A percentile compares a stretch with the other conserved stretches of the same genome.
These are phyloP conservation scores for Buddleja alternifolia DNA, from an alignment of 257 asterid species.

Conservation along the genomic window DNA sequence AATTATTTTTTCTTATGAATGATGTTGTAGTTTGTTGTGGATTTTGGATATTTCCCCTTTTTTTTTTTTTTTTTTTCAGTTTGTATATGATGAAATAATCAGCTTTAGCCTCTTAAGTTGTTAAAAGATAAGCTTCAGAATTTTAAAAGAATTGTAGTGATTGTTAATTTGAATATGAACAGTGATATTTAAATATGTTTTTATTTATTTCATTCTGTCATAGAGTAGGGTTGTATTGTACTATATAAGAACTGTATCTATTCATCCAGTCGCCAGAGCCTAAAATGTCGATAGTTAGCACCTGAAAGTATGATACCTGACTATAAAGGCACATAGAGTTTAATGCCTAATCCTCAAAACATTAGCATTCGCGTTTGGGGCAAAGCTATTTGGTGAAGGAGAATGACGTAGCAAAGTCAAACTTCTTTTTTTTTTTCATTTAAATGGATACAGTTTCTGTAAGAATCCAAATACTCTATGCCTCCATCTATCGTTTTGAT, in stretches of 20 bases:
- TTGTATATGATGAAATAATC: not conserved
- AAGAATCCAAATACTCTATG: not conserved
- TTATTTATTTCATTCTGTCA: not conserved
- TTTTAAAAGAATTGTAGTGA: not conserved
- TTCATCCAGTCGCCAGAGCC: not conserved
- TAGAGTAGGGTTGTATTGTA: slow-evolving; percentile 4
- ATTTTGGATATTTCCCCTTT: not conserved
- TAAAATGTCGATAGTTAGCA: not conserved
- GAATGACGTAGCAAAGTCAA: too few relatives aligned
- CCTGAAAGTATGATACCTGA: not conserved
- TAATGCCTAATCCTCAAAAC: not conserved
- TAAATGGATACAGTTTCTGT: not conserved
- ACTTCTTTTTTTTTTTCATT: not conserved
- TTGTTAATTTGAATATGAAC: not conserved
- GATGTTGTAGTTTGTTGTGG: slow-evolving; percentile 2
- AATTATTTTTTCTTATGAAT: not conserved
- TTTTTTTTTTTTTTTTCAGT: not conserved
- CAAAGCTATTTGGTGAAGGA: too few relatives aligned
- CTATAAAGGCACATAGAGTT: not conserved
- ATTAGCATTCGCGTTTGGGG: not conserved
- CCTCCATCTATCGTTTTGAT: not conserved
- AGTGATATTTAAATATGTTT: not conserved
- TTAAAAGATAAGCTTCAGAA: not conserved
- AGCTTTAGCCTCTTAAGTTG: not conserved
- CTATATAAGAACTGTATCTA: not conserved